Evolutionary conservation across 108 stramenopile genomes (phyloP), one percentile per base, ranked within the genome.

Genomic region (Nitzschia sp.): DNA sequence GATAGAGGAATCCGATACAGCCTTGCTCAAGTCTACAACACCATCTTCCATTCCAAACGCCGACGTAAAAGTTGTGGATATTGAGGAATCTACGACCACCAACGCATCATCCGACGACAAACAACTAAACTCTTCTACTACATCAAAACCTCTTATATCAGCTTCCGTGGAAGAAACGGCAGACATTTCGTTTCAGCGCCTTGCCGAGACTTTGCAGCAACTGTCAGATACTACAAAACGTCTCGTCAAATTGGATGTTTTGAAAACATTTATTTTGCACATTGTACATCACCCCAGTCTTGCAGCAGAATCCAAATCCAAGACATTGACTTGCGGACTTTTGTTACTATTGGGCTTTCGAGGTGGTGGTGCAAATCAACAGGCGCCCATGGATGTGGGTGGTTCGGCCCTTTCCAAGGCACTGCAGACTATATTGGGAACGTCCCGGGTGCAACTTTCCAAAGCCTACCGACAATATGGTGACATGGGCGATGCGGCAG

Each of bases 401-500:
- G 77, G 82, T 33, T 58, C 70, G 23, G 65, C 78, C 28, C 71
- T 83, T 0, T 76, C 71, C 0, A 72, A 66, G 32, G 82, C 82
- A 8, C 42, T 83, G 35, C 71, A 71, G 48, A 58, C 36, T 42
- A 73, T 71, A 18, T 46, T 66, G 23, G 78, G 82, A 15, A 54
- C 70, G 0, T 72, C 74, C 29, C 65, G 59, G 2, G 60, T n/a
- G 31, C 71, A 76, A 55, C 48, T 83, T 0, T 62, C 78, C 19
- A 59, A 75, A 45, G 72, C 61, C 6, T 83, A 83, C 53, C 77
- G 82, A 17, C 27, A 67, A 23, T 31, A 47, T 46, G 82, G 82
- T 2, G 82, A 83, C 54, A 8, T 83, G 32, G 82, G 82, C 0
- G 82, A 83, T 76, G 70, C 72, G 25, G 74, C 82, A 1, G 77